These are phyloP conservation scores for Fraxinus angustifolia DNA, from an alignment of 305 asterid species.

Conservation along the genomic window DNA sequence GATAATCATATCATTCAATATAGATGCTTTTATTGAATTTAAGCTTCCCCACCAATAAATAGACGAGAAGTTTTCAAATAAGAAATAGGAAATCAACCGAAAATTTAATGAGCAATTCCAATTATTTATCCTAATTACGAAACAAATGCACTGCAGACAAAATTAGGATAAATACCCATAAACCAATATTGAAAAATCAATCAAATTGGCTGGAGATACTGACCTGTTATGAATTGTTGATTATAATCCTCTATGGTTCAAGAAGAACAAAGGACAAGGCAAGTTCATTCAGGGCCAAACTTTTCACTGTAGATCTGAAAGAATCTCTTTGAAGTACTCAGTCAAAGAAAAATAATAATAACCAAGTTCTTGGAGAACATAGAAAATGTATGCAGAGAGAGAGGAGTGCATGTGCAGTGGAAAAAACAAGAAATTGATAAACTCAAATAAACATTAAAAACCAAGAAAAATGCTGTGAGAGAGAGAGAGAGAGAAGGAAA, in stretches of 20 bases:
- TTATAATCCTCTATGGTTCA: slow-evolving; percentile 17
- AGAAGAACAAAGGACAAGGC: slow-evolving; percentile 16
- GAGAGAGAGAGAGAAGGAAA: slow-evolving; percentile 26
- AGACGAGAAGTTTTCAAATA: not conserved
- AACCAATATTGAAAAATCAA: slow-evolving; percentile 23
- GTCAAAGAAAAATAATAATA: slow-evolving; percentile 34
- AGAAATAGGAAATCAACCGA: slow-evolving; percentile 13
- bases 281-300: slow-evolving; percentile 25
- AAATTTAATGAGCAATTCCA: slow-evolving; percentile 16
- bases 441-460: not conserved
- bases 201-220: slow-evolving; percentile 17
- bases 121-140: not conserved
- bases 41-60: not conserved
- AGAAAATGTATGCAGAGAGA: slow-evolving; percentile 36
- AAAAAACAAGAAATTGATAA: not conserved
- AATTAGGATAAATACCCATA: slow-evolving; percentile 2
- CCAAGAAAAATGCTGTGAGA: slow-evolving; percentile 3
- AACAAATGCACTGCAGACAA: slow-evolving; percentile 9
- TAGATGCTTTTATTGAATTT: not conserved
- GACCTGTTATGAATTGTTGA: slow-evolving; percentile 27
- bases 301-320: slow-evolving; percentile 79
- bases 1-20: not conserved
- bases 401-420: slow-evolving; percentile 23
- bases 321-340: slow-evolving; percentile 53
- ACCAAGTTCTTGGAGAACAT: slow-evolving; percentile 45